A percentile compares a stretch with the other conserved stretches of the same genome.
These are phyloP conservation scores for Hebeloma cylindrosporum DNA, from an alignment of 768 basidiomycete genomes.

Conservation along the genomic window DNA sequence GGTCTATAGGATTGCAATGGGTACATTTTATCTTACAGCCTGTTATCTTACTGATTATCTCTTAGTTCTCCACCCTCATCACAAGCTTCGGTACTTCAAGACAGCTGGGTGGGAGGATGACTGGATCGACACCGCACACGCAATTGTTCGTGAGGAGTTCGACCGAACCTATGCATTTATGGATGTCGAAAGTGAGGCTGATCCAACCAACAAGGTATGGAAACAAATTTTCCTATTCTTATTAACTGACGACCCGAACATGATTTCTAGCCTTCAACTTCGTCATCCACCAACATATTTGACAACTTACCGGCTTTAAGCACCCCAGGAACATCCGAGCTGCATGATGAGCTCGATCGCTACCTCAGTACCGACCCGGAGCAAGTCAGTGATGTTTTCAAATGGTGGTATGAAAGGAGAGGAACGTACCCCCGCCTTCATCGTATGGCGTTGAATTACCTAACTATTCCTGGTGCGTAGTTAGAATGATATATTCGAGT, in stretches of 20 bases:
- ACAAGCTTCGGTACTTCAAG: slow-evolving; percentile 27
- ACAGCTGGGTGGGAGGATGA: slow-evolving; percentile 18
- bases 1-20: slow-evolving; percentile 19
- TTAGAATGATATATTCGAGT: too few species aligned
- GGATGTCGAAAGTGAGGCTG: not conserved
- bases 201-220: not conserved
- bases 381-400: slow-evolving; percentile 17
- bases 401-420: slow-evolving; percentile 14
- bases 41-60: not conserved
- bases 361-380: slow-evolving; percentile 22
- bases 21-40: slow-evolving; percentile 8
- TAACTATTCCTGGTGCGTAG: slow-evolving; percentile 22
- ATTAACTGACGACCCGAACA: not conserved
- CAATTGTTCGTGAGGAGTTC: slow-evolving; percentile 15
- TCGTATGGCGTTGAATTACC: slow-evolving; percentile 19
- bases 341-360: slow-evolving; percentile 19
- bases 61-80: not conserved
- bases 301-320: slow-evolving; percentile 22
- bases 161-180: not conserved
- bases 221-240: not conserved
- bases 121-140: slow-evolving; percentile 22
- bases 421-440: slow-evolving; percentile 13
- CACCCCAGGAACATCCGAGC: slow-evolving; percentile 6
- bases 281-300: slow-evolving; percentile 24
- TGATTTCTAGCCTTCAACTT: not conserved